A percentile compares a stretch with the other conserved stretches of the same genome.
phyloP scores from a whole-genome alignment of 1,139 yeast genomes.

The Lodderomyces theae region DNA sequence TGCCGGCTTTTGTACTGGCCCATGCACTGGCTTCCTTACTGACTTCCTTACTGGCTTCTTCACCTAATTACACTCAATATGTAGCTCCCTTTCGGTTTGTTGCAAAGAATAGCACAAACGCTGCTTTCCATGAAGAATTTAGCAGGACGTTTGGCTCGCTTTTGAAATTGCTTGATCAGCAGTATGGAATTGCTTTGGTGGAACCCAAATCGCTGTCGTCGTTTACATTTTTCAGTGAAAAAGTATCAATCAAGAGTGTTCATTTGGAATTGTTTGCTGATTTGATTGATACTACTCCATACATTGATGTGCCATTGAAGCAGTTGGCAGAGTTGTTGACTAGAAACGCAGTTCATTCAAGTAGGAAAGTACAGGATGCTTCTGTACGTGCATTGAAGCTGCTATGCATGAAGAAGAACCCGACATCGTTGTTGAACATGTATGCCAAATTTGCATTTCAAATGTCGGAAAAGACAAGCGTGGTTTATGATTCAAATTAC shows the following conservation, averaged over 20 bases:
- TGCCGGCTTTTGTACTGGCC: too few species aligned
- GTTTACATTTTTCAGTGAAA: conserved; percentile 35
- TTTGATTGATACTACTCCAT: conserved; percentile 66
- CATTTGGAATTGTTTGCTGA: conserved; percentile 67
- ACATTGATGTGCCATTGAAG: conserved; percentile 47
- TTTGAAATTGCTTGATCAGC: conserved; percentile 57
- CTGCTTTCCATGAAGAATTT: conserved; percentile 70
- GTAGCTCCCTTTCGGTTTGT: conserved; percentile 37
- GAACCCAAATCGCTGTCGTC: conserved; percentile 21
- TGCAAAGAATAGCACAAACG: conserved; percentile 44
- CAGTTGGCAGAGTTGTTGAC: conserved; percentile 71
- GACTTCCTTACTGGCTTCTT: too few species aligned
- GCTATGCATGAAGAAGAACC: conserved; percentile 67
- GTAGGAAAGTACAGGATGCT: conserved; percentile 58
- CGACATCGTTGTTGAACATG: conserved; percentile 66
- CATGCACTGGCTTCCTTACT: too few species aligned
- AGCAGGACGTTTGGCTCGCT: conserved; percentile 60
- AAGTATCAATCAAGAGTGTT: conserved; percentile 30
- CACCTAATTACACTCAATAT: too few species aligned
- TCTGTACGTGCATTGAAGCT: conserved; percentile 62
- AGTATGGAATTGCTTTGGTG: conserved; percentile 48
- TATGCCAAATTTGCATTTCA: conserved; percentile 81
- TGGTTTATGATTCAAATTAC: conserved; percentile 50
- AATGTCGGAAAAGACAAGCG: conserved; percentile 59
- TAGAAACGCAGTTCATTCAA: conserved; percentile 70